Conservation (phyloP, 73 alveolate species). For the Paramecium tetraurelia region DNA sequence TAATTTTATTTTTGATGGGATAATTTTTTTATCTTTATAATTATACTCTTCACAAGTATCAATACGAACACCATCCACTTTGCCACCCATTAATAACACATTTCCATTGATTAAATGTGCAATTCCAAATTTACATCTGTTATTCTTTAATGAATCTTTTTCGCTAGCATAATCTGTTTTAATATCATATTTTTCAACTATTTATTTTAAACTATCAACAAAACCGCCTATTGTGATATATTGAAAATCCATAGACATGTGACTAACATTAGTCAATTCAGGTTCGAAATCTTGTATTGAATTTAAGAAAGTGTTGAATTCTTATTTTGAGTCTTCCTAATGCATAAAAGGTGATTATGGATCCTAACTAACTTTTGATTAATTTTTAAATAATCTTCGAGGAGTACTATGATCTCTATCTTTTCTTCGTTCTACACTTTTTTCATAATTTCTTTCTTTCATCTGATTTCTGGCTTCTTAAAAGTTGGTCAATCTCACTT, state of each 20-base stretch:
- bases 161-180: conserved; percentile 11
- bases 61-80: conserved; percentile 73
- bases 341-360: conserved; percentile 1
- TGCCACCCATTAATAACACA: conserved; percentile 84
- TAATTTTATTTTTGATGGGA: conserved; percentile 54
- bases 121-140: conserved; percentile 70
- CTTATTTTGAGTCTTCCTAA: conserved; percentile 27
- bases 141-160: conserved; percentile 44
- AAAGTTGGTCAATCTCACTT: conserved; percentile 14
- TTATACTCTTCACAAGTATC: conserved; percentile 70
- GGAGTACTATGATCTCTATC: conserved; percentile 49
- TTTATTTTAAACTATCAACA: conserved; percentile 16
- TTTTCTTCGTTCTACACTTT: conserved; percentile 38
- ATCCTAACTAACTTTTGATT: conserved; percentile 13
- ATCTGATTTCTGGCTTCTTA: conserved; percentile 34
- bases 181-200: conserved; percentile 51
- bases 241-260: neutral
- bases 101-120: conserved; percentile 58
- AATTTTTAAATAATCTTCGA: conserved; percentile 37
- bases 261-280: neutral
- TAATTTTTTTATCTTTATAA: conserved; percentile 61
- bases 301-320: neutral
- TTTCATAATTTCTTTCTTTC: conserved; percentile 37
- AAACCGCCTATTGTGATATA: conserved; percentile 27
- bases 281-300: conserved; percentile 36